These are phyloP conservation scores for Eucalyptus albens DNA, from an alignment of 345 rosid species.

Conservation along the genomic window DNA sequence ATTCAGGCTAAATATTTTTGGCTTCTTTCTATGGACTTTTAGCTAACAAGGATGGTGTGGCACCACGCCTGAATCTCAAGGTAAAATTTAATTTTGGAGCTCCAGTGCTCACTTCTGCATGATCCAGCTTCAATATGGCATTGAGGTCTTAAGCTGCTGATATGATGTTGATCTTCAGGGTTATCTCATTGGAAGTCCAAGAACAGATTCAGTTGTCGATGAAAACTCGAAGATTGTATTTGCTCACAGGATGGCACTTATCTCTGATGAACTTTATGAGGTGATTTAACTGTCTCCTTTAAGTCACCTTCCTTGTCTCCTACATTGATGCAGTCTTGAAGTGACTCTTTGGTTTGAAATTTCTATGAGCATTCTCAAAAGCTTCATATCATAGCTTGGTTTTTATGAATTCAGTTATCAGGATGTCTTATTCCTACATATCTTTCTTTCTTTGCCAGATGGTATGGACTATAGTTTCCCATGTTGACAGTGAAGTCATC, in stretches of 20 bases:
- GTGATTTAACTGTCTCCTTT: background rate
- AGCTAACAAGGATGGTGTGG: constrained; percentile 1
- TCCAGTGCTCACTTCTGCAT: background rate
- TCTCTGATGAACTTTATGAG: constrained; percentile 16
- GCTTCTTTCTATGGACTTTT: background rate
- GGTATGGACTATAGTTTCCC: background rate
- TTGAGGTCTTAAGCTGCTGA: background rate
- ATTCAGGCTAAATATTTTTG: background rate
- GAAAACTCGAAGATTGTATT: constrained; percentile 5
- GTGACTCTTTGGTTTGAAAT: background rate
- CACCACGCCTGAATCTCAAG: constrained; percentile 9
- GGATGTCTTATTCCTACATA: background rate
- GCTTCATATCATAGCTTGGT: background rate
- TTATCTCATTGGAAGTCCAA: constrained; percentile 9
- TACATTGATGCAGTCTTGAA: background rate
- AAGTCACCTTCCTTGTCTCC: background rate
- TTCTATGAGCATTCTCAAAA: background rate
- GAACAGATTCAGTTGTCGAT: constrained; percentile 4
- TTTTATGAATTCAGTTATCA: background rate
- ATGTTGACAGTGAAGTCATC: background rate
- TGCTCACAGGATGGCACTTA: constrained; percentile 11
- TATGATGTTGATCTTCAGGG: constrained; percentile 1
- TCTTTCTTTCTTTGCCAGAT: background rate
- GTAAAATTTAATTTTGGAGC: background rate
- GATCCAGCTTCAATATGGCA: background rate